Conservation (phyloP, 495 filamentous ascomycete species). For the Neurospora hispaniola region DNA sequence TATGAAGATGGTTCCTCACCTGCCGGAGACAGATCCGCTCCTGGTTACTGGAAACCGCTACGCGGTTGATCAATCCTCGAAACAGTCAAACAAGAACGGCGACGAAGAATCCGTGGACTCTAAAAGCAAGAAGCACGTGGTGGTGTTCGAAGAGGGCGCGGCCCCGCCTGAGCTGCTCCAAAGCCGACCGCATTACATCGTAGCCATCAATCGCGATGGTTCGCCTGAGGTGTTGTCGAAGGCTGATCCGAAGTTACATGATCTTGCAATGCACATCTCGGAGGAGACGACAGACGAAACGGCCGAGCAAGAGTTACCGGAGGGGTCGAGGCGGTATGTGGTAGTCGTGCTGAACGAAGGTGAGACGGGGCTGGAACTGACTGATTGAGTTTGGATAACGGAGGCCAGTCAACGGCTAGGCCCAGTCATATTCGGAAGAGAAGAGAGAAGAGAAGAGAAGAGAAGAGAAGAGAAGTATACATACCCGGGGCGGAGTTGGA, state of each 20-base stretch:
- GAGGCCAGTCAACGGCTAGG: not conserved
- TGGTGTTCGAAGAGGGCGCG: slow-evolving; percentile 20
- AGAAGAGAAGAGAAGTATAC: not conserved
- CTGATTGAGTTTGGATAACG: not conserved
- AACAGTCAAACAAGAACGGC: slow-evolving; percentile 4
- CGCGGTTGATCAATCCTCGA: slow-evolving; percentile 9
- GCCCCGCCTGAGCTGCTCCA: slow-evolving; percentile 17
- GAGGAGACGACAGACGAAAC: slow-evolving; percentile 8
- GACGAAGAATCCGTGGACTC: not conserved
- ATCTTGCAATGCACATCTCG: slow-evolving; percentile 17
- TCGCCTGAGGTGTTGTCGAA: slow-evolving; percentile 7
- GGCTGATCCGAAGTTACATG: slow-evolving; percentile 6
- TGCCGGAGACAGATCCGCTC: slow-evolving; percentile 18
- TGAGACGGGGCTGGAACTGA: slow-evolving; percentile 1
- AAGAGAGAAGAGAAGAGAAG: not conserved
- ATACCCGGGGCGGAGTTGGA: not conserved
- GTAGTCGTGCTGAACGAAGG: slow-evolving; percentile 19
- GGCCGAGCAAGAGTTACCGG: slow-evolving; percentile 4
- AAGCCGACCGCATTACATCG: slow-evolving; percentile 16
- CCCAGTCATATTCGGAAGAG: not conserved
- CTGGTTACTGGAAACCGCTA: slow-evolving; percentile 22
- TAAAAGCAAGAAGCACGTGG: slow-evolving; percentile 15
- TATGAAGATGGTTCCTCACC: slow-evolving; percentile 21
- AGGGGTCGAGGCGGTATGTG: slow-evolving; percentile 16
- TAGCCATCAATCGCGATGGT: slow-evolving; percentile 21